phyloP scores from a whole-genome alignment of 768 basidiomycete genomes.

The Suillus occidentalis region DNA sequence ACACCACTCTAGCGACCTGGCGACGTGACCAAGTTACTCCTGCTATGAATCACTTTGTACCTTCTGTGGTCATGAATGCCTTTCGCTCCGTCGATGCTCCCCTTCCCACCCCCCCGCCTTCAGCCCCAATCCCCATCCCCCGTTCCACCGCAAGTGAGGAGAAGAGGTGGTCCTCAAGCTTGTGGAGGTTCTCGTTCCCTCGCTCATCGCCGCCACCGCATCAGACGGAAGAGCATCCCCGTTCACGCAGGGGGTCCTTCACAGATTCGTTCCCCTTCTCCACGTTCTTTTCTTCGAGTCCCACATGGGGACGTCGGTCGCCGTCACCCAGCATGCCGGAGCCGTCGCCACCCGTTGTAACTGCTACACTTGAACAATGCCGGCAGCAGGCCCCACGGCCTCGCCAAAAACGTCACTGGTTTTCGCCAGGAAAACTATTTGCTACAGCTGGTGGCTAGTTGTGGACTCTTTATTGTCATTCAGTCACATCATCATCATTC shows the following conservation, averaged over 20 bases:
- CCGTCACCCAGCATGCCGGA: constrained; percentile 43
- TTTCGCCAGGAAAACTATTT: constrained; percentile 53
- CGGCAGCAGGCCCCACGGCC: constrained; percentile 32
- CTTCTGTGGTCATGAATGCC: constrained; percentile 26
- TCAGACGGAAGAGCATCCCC: constrained; percentile 26
- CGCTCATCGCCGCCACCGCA: constrained; percentile 31
- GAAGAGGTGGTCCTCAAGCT: constrained; percentile 34
- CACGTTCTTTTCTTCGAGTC: constrained; percentile 32
- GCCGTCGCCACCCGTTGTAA: constrained; percentile 26
- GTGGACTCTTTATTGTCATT: constrained; percentile 7
- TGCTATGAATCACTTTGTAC: constrained; percentile 24
- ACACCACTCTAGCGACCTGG: constrained; percentile 33
- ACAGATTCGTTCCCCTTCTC: constrained; percentile 50
- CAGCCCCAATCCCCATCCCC: constrained; percentile 30
- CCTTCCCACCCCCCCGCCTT: constrained; percentile 23
- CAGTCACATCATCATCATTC: constrained; percentile 4
- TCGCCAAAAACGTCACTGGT: constrained; percentile 52
- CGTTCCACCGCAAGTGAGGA: constrained; percentile 31
- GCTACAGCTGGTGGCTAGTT: constrained; percentile 40
- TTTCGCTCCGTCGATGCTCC: constrained; percentile 14
- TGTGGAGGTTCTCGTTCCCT: constrained; percentile 37
- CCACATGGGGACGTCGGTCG: constrained; percentile 34
- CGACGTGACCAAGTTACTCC: constrained; percentile 30
- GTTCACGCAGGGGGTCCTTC: constrained; percentile 30
- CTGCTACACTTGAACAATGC: constrained; percentile 33